Conservation (phyloP, 345 rosid genomes). For the Citrus unshiu region DNA sequence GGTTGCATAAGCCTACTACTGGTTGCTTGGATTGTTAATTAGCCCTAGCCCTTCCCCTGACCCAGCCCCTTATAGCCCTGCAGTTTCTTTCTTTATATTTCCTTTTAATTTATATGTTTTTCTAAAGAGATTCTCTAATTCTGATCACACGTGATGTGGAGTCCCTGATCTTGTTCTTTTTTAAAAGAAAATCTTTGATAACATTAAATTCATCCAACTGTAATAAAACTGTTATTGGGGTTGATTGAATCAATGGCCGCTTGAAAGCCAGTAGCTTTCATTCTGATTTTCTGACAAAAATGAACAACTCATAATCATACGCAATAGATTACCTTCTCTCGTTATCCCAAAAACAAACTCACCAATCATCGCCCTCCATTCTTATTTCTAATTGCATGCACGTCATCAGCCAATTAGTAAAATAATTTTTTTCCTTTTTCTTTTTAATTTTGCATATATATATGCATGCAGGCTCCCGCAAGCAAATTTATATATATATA, state of each 20-base stretch:
- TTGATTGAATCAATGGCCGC: background rate
- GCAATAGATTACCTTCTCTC: constrained; percentile 13
- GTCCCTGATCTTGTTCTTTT: no score
- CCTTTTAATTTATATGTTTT: background rate
- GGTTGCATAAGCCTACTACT: constrained; percentile 5
- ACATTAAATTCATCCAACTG: background rate
- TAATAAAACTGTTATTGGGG: background rate
- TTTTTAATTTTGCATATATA: no score
- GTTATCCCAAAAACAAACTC: background rate
- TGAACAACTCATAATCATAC: constrained; percentile 4
- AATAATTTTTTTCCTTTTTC: no score
- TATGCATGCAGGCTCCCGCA: no score
- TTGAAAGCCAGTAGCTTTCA: background rate
- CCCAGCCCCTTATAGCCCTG: background rate
- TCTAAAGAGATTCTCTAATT: background rate
- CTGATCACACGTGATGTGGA: background rate
- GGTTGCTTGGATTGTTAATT: background rate
- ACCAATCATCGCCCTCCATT: constrained; percentile 7
- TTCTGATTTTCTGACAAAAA: constrained; percentile 12
- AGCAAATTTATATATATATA: no score
- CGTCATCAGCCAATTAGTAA: background rate
- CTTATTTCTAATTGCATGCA: background rate
- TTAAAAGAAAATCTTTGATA: no score
- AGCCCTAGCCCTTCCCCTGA: no score
- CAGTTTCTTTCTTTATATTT: background rate